phyloP scores from a whole-genome alignment of 306 rosid genomes.

The Glycine soja region DNA sequence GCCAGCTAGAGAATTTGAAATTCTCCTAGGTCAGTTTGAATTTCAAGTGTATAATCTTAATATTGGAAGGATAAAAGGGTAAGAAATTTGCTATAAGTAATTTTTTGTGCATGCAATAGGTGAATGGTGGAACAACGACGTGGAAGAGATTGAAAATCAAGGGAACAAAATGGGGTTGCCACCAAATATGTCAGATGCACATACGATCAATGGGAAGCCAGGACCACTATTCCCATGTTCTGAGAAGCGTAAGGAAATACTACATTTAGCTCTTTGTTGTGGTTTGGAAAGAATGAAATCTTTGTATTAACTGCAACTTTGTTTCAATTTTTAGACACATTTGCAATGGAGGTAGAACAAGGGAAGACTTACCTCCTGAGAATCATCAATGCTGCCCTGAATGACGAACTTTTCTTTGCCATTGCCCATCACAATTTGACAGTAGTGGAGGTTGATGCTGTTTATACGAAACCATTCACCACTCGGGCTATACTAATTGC shows the following conservation, averaged over 20 bases:
- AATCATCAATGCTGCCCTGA: constrained; percentile 54
- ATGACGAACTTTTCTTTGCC: constrained; percentile 74
- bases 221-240: constrained; percentile 84
- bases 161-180: constrained; percentile 71
- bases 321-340: constrained; percentile 60
- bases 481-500: constrained; percentile 68
- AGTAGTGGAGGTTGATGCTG: constrained; percentile 82
- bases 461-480: constrained; percentile 73
- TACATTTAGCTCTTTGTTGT: neutral
- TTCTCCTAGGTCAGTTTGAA: constrained; percentile 56
- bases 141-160: constrained; percentile 69
- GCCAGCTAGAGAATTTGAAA: constrained; percentile 60
- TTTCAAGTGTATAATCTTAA: neutral
- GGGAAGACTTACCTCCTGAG: constrained; percentile 73
- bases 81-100: neutral
- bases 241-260: constrained; percentile 63
- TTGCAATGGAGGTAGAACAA: constrained; percentile 68
- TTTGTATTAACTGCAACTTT: constrained; percentile 15
- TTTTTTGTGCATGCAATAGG: constrained; percentile 47
- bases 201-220: constrained; percentile 80
- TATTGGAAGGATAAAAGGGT: neutral
- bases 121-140: constrained; percentile 81
- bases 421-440: constrained; percentile 74
- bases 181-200: constrained; percentile 82
- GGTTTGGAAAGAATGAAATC: constrained; percentile 8